Conservation (phyloP, 352 stramenopile genomes). For the Phytopythium aichiense region DNA sequence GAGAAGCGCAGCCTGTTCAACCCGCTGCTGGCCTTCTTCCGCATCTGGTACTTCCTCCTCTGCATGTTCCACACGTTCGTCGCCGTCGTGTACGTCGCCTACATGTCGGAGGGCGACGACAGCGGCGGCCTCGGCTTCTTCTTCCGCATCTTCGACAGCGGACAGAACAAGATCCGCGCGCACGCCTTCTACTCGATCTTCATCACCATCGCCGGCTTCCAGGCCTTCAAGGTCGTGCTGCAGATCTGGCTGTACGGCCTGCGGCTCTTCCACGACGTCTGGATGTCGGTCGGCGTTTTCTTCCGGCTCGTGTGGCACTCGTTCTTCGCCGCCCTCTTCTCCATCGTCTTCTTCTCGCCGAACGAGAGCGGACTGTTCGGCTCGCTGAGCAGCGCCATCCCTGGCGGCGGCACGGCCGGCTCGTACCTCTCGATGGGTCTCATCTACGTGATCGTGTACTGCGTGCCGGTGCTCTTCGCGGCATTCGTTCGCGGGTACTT, state of each 20-base stretch:
- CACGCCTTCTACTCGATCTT: constrained; percentile 75
- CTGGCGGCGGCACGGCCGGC: constrained; percentile 38
- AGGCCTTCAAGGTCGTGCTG: constrained; percentile 62
- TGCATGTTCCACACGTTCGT: constrained; percentile 67
- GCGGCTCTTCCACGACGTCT: constrained; percentile 59
- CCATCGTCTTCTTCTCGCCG: constrained; percentile 56
- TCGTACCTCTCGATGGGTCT: constrained; percentile 62
- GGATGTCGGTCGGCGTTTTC: constrained; percentile 59
- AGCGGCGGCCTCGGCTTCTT: constrained; percentile 52
- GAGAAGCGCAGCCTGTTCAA: constrained; percentile 87
- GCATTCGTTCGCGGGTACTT: constrained; percentile 53
- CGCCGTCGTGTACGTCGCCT: constrained; percentile 63
- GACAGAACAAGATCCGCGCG: constrained; percentile 52
- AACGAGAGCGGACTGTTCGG: constrained; percentile 43
- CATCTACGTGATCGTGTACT: constrained; percentile 59
- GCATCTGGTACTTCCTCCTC: constrained; percentile 81
- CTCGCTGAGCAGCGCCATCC: constrained; percentile 33
- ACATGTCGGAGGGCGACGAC: constrained; percentile 54
- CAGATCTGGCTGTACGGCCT: constrained; percentile 75
- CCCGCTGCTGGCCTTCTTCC: constrained; percentile 76
- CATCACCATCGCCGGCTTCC: constrained; percentile 45
- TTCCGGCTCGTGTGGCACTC: constrained; percentile 67
- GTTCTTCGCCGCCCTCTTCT: constrained; percentile 69
- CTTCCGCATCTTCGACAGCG: constrained; percentile 47
- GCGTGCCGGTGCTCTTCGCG: constrained; percentile 43